Evolutionary conservation across 108 stramenopile species (phyloP).

Genomic region (Bacterosira constricta): DNA sequence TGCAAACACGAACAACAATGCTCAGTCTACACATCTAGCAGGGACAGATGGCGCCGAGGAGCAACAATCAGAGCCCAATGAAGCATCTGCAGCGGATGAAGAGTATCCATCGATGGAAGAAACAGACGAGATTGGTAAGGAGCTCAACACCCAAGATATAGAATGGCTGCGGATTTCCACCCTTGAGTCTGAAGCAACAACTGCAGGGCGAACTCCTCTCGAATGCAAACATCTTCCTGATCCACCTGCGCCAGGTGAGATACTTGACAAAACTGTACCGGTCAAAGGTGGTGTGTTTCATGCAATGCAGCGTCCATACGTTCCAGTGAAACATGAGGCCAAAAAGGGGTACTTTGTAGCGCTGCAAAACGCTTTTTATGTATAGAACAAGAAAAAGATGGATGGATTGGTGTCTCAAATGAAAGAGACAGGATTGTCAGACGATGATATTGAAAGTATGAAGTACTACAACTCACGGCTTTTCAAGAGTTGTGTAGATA

Average conservation of each 20-base stretch:
- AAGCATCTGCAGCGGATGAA: no score
- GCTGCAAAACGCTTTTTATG: conserved; percentile 8
- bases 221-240: conserved; percentile 5
- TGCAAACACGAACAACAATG: neutral
- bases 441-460: no score
- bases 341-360: conserved; percentile 16
- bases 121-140: no score
- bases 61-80: no score
- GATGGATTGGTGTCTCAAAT: neutral
- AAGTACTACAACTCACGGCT: neutral
- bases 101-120: no score
- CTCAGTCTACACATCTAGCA: no score
- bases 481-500: conserved; percentile 1
- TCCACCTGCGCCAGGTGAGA: conserved; percentile 10
- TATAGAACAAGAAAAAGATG: conserved; percentile 10
- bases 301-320: conserved; percentile 15
- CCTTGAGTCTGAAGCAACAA: neutral
- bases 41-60: no score
- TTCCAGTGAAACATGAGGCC: neutral
- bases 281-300: conserved; percentile 36
- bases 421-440: neutral
- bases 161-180: neutral
- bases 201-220: neutral
- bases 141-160: neutral
- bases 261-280: conserved; percentile 9